Evolutionary conservation across 768 basidiomycete species (phyloP), one percentile per base, ranked within the genome.

Genomic region (Leucocoprinus birnbaumii): DNA sequence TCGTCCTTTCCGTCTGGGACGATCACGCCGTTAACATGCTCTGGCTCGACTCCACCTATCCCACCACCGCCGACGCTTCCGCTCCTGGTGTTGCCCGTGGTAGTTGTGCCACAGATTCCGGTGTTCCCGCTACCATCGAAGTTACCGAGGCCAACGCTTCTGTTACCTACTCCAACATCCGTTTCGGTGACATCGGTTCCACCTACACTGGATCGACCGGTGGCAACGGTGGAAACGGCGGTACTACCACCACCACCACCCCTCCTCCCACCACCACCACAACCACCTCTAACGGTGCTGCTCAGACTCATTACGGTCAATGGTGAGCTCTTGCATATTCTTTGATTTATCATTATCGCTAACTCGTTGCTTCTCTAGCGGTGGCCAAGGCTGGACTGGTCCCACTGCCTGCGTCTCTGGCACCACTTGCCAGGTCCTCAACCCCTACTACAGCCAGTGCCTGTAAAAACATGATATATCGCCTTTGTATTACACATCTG

Each of bases 21-120:
- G 63, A 65, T 53, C 61, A 64, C 34, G 53, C 55, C 13, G 71
- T 66, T 27, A 62, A 67, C 58, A 76, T 76, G 75, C 68, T 75
- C 49, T 76, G 76, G 68, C 71, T 76, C 62, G 75, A 74, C 63
- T 61, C 65, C 52, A 68, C 64, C 66, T 73, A 73, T 62, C 75
- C 66, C 26, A 58, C 56, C 25, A 54, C 43, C 57, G 54, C 13
- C 18, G 44, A 62, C 44, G 10, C 63, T 5, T 60, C 37, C 60
- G 55, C 40, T 18, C 62, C 61, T 3, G 62, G 65, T 34, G 50
- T 61, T 11, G 58, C 59, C 22, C 64, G 64, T 47, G 64, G 62
- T n/a, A 58, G 61, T 11, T 63, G 62, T 49, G n/a, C 62, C 2
- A 65, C 64, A 26, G 42, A 40, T 11, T 58, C 53, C 18, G 60